Conservation (phyloP, 768 basidiomycete genomes). For the Suillus ampliporus region DNA sequence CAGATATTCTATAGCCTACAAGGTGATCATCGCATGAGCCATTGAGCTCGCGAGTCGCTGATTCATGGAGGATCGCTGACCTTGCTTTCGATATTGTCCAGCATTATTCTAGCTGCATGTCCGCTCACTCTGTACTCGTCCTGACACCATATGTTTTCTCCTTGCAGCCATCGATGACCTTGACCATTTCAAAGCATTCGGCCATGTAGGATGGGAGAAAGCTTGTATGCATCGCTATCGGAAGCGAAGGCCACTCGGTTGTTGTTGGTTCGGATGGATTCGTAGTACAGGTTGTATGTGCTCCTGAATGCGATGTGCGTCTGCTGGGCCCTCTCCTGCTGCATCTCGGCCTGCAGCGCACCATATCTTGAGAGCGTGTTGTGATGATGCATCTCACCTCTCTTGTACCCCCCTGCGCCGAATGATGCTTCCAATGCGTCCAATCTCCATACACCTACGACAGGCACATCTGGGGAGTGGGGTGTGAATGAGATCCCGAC, state of each 20-base stretch:
- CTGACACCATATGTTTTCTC: constrained; percentile 14
- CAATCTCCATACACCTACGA: constrained; percentile 10
- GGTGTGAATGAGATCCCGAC: constrained; percentile 10
- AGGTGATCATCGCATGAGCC: too few relatives aligned
- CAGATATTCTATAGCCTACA: constrained; percentile 8
- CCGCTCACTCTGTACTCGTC: constrained; percentile 19
- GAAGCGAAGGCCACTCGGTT: background rate
- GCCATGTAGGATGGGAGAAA: constrained; percentile 10
- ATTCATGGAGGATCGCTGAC: constrained; percentile 1
- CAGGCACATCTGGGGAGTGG: background rate
- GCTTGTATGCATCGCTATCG: constrained; percentile 15
- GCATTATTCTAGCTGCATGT: constrained; percentile 1
- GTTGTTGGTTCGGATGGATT: constrained; percentile 14
- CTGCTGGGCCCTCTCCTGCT: constrained; percentile 2
- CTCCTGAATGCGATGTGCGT: constrained; percentile 20
- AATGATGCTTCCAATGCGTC: constrained; percentile 16
- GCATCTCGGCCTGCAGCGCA: constrained; percentile 23
- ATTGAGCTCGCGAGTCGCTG: background rate
- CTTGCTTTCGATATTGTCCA: constrained; percentile 3
- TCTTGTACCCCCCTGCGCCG: constrained; percentile 12
- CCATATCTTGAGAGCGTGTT: constrained; percentile 17
- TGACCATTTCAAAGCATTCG: constrained; percentile 1
- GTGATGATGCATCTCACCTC: constrained; percentile 15
- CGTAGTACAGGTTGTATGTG: constrained; percentile 22
- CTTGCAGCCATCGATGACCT: constrained; percentile 13